Evolutionary conservation across 2,329 filamentous ascomycete species (phyloP).

Genomic region (Microdochium trichocladiopsis): DNA sequence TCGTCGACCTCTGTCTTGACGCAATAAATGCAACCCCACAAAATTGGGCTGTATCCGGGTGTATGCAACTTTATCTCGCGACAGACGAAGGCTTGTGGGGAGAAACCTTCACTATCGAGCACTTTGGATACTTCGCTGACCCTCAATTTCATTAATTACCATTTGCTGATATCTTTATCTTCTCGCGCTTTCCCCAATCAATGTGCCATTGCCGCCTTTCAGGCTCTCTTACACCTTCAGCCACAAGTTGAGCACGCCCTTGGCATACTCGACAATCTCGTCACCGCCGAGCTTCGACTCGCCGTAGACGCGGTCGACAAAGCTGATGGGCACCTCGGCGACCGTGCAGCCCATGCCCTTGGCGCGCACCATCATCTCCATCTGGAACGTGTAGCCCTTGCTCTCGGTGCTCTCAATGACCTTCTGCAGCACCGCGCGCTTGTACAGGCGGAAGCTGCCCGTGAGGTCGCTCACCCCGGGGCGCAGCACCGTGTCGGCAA

Average conservation of each 20-base stretch:
- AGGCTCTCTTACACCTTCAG: conserved; percentile 55
- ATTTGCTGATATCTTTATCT: not conserved
- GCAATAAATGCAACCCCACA: too few species aligned
- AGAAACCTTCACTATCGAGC: too few species aligned
- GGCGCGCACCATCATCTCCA: conserved; percentile 98
- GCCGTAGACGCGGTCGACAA: conserved; percentile 92
- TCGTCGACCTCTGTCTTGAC: too few species aligned
- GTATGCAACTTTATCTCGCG: too few species aligned
- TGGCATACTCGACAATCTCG: conserved; percentile 95
- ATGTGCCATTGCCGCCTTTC: not conserved
- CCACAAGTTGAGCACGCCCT: conserved; percentile 74
- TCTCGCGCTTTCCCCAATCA: not conserved
- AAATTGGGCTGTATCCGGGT: too few species aligned
- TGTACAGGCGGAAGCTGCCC: conserved; percentile 91
- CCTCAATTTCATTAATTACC: too few species aligned
- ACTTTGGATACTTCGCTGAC: too few species aligned
- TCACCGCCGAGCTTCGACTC: conserved; percentile 91
- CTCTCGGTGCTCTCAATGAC: conserved; percentile 87
- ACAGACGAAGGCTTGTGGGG: too few species aligned
- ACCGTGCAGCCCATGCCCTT: conserved; percentile 95
- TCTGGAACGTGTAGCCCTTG: conserved; percentile 98
- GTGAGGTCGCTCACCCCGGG: conserved; percentile 95
- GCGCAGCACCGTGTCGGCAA: conserved; percentile 87
- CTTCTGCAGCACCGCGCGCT: conserved; percentile 80
- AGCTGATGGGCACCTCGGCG: conserved; percentile 91